Evolutionary conservation across 202 grass and related monocot species (phyloP), one percentile per base, ranked within the genome.

Genomic region (Zizania palustris): DNA sequence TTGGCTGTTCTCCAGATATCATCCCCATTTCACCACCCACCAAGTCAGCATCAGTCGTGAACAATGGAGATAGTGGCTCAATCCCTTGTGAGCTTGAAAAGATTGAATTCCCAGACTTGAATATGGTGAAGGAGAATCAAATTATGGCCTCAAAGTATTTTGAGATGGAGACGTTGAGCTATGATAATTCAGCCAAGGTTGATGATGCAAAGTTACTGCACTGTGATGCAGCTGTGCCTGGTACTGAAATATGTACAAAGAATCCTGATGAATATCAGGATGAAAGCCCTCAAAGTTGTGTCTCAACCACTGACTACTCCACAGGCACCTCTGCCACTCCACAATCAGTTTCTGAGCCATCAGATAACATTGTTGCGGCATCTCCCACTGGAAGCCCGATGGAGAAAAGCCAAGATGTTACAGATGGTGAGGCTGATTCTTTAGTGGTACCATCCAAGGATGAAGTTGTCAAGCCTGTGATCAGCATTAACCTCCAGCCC

Each of bases 91-190:
- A 93, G 58, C 71, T 93, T 45, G 88, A 91, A 72, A 97, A 76
- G 60, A 93, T 97, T 7, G 88, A 93, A 37, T 97, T 97, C 72
- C 90, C 84, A 20, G 88, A 97, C 80, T 44, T 93, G 56, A 90
- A 93, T 63, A 40, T 91, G 19, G 90, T 77, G 44, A 87, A 85
- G 6, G 93, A 97, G 86, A 93, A 97, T 45, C 53, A 87, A 21
- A 85, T 85, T 55, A 97, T 97, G 93, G 86, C 91, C 33, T 89
- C 88, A 11, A 85, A 91, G 67, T 97, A 97, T 86, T 90, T 91
- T 5, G 73, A 84, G 36, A 84, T 97, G 80, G 88, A 85, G 40
- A 67, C 50, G 15, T 66, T 79, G 60, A 67, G 75, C 54, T 79
- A 76, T n/a, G 82, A 84, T 33, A 84, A 78, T 75, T 64, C 82